Base-by-base conservation (phyloP, 305 asterid species). In the Ilex paraguariensis region DNA sequence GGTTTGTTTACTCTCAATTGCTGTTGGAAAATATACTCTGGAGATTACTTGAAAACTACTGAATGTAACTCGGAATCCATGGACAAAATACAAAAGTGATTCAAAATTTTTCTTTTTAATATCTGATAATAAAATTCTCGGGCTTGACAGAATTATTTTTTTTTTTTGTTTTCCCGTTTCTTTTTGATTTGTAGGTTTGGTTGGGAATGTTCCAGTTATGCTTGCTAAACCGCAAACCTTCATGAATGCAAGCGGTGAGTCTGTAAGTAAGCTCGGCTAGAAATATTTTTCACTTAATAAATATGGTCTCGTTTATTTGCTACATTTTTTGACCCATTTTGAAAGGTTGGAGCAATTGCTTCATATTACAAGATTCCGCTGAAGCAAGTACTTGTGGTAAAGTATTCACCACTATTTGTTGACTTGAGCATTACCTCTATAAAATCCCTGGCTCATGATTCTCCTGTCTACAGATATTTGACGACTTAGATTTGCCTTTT, bases 171-270 rank as follows among this genome's bases (percentile, higher is more conserved):
- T 40, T 57, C 17, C 59, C 65, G 57, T 46, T 57, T 64, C 52
- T 51, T 63, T 59, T n/a, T 71, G 69, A 75, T 71, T 44, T 70
- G 58, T 66, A 93, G 97, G 99, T 72, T 78, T 66, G 61, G 88
- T 93, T 66, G 96, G 92, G 59, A 87, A 90, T 64, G 85, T 79
- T 56, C 97, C 99, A 39, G 87, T 93, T 52, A 86, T 93, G 87
- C 82, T 93, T 64, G 97, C 96, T 71, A 88, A 93, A 62, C 99
- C 99, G 10, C 97, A 86, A 71, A 90, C 96, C 17, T 93, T 87
- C 74, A 88, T 93, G 96, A 93, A 93, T 83, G 95, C 86, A 59
- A 90, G 99, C 76, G 99, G 99, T 83, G 97, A 93, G 97, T 93
- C 99, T 86, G 99, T 93, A 88, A 93, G 96, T 93, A 80, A 73